A percentile compares a stretch with the other conserved stretches of the same genome.
Conservation (phyloP, 2,329 filamentous ascomycete species). For the Phymatotrichopsis omnivora region DNA sequence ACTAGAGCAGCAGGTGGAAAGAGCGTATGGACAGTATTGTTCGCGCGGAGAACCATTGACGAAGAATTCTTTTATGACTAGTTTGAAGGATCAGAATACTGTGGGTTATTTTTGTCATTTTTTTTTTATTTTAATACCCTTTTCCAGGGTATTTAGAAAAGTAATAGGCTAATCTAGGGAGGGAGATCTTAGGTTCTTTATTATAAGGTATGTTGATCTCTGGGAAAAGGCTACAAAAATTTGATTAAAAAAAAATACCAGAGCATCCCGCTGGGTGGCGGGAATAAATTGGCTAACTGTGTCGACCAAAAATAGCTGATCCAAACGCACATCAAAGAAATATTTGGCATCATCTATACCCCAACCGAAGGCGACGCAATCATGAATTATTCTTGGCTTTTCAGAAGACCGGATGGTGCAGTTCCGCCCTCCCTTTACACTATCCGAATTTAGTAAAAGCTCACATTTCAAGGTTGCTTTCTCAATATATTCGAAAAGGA, state of each 20-base stretch:
- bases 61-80: slow-evolving; percentile 82
- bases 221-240: not conserved
- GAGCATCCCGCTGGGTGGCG: too few species aligned
- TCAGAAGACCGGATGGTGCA: slow-evolving; percentile 68
- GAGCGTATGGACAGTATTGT: slow-evolving; percentile 72
- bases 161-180: not conserved
- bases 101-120: slow-evolving; percentile 41
- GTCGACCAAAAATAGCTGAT: slow-evolving; percentile 46
- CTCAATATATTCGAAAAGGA: slow-evolving; percentile 26
- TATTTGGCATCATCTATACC: slow-evolving; percentile 86
- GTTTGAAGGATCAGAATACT: slow-evolving; percentile 73
- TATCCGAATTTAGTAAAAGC: not conserved
- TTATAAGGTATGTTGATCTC: slow-evolving; percentile 10
- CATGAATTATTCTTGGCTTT: slow-evolving; percentile 68
- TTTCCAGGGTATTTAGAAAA: not conserved
- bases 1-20: slow-evolving; percentile 58
- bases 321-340: slow-evolving; percentile 68
- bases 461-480: slow-evolving; percentile 21
- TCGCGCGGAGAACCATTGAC: slow-evolving; percentile 50
- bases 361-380: slow-evolving; percentile 86
- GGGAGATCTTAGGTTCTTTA: slow-evolving; percentile 12
- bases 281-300: too few species aligned
- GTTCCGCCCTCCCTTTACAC: slow-evolving; percentile 43
- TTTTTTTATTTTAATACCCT: too few species aligned
- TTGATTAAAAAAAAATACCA: not conserved